Evolutionary conservation across 495 filamentous ascomycete species (phyloP), one percentile per base, ranked within the genome.

Genomic region (Neurospora sp.): DNA sequence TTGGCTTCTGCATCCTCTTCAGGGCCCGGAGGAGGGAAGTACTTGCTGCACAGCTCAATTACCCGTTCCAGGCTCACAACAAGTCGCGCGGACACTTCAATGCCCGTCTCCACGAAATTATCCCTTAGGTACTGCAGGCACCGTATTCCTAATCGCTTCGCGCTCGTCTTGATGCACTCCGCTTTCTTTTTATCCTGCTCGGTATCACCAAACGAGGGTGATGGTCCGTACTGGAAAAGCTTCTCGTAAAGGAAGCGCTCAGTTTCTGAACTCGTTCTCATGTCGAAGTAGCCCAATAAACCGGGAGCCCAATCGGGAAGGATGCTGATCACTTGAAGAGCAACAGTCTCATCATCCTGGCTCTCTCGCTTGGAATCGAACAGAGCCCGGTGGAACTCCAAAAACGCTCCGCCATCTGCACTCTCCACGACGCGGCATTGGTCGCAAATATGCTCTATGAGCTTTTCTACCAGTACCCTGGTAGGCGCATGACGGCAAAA

Each of bases 261-360:
- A 2, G 89, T 87, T 39, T 82, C 81, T 18, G 81, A 78, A 31
- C 88, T 87, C 35, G 92, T 84, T 3, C 77, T 71, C 14, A 80
- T 79, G 47, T 93, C 90, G 20, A 81, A 85, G 74, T 90, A 91
- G 61, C 87, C 87, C 22, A 94, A 83, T 37, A 96, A 77, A 3
- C 88, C 85, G 8, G 93, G 92, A 2, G 84, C 89, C 90, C 91
- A 94, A 41, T 85, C 80, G 0, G 87, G 84, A 12, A 93, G 79
- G 20, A 80, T 6, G 20, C 75, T 71, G 37, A 84, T 78, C 27
- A 65, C 27, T 65, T 65, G 53, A 37, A 65, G 53, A 35, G 53
- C 14, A 37, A 65, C 14, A 0, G 53, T 37, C 1, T 74, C 74
- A 18, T 80, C 74, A 18, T 35, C 70, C 1, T 74, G 73, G 47